phyloP scores from a whole-genome alignment of 352 stramenopile species.

The Globisporangium alternatum region DNA sequence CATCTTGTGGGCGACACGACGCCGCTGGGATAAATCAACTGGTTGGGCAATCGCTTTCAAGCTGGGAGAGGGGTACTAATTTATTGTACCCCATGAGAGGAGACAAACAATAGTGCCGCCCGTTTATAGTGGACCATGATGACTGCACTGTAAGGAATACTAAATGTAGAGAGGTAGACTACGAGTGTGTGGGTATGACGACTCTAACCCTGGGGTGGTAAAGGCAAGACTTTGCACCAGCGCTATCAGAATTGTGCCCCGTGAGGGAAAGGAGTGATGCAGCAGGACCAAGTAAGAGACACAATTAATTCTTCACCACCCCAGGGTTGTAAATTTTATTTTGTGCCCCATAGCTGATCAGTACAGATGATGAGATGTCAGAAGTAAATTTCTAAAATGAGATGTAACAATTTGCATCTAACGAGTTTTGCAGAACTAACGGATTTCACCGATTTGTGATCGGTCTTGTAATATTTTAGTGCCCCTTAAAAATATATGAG shows the following conservation, averaged over 20 bases:
- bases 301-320: neutral
- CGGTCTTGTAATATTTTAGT: too few species aligned
- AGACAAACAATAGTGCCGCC: neutral
- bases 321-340: too few species aligned
- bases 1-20: neutral
- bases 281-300: neutral
- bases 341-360: too few species aligned
- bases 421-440: too few species aligned
- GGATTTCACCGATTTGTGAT: too few species aligned
- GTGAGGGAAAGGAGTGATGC: conserved; percentile 1
- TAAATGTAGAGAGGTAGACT: neutral
- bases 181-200: neutral
- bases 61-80: neutral
- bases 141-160: too few species aligned
- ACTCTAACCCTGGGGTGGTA: neutral
- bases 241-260: neutral
- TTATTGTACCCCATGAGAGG: neutral
- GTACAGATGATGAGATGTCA: too few species aligned
- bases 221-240: neutral
- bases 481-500: too few species aligned
- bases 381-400: too few species aligned
- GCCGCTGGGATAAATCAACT: neutral
- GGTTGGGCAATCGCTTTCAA: conserved; percentile 6
- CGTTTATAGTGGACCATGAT: neutral
- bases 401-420: too few species aligned